Percentiles rank a stretch among this genome's conserved stretches.
phyloP scores from a whole-genome alignment of 1,284 basidiomycete genomes.

The Mycosarcoma maydis region DNA sequence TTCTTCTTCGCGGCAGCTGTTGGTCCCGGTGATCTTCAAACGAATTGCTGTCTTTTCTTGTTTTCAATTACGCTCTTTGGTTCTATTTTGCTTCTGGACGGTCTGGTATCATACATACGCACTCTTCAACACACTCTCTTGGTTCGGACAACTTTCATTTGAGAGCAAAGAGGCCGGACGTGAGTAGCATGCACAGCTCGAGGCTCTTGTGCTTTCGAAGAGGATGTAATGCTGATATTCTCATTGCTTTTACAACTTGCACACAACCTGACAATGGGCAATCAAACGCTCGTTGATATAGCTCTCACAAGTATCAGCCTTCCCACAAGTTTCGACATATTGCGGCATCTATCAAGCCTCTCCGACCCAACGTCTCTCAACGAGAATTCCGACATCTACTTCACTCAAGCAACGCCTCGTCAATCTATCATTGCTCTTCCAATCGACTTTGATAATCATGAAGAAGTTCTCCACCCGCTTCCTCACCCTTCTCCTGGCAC shows the following conservation, averaged over 20 bases:
- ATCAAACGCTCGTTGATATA: too few relatives aligned
- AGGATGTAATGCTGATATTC: too few relatives aligned
- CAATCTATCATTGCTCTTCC: too few relatives aligned
- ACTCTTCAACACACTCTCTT: conserved; percentile 19
- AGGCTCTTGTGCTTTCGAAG: too few relatives aligned
- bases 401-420: neutral
- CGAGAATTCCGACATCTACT: neutral
- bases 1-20: neutral
- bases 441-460: conserved; percentile 19
- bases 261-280: too few relatives aligned
- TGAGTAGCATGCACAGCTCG: too few relatives aligned
- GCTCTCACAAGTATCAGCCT: neutral
- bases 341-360: too few relatives aligned
- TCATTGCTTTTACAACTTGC: too few relatives aligned
- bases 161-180: conserved; percentile 22
- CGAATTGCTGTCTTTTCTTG: neutral
- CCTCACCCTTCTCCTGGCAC: conserved; percentile 48
- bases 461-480: conserved; percentile 37
- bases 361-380: too few relatives aligned
- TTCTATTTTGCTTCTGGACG: conserved; percentile 1
- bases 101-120: conserved; percentile 1
- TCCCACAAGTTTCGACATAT: too few relatives aligned
- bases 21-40: conserved; percentile 33
- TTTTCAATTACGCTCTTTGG: neutral
- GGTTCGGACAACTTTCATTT: neutral